Percentiles rank a stretch among this genome's conserved stretches.
phyloP scores from a whole-genome alignment of 2,329 filamentous ascomycete species.

The Penicillium sp. region DNA sequence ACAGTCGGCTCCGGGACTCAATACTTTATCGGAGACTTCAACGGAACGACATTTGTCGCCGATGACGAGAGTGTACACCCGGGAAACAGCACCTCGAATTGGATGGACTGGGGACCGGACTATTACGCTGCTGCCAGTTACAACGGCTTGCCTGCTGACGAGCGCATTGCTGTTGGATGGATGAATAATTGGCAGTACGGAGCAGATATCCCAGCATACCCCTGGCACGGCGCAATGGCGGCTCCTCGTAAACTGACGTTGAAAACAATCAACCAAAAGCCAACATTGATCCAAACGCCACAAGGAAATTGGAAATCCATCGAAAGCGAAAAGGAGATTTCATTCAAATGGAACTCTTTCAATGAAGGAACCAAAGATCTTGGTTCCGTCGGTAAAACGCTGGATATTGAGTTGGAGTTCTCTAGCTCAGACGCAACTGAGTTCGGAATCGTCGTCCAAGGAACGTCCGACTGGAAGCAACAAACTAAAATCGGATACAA shows the following conservation, averaged over 20 bases:
- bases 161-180: conserved; percentile 29
- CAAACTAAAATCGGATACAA: conserved; percentile 35
- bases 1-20: conserved; percentile 35
- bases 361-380: conserved; percentile 18
- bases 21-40: conserved; percentile 34
- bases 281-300: conserved; percentile 22
- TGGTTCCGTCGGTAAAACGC: conserved; percentile 19
- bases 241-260: conserved; percentile 28
- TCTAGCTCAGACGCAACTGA: conserved; percentile 12
- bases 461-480: conserved; percentile 23
- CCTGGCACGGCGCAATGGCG: conserved; percentile 36
- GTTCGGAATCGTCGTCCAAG: conserved; percentile 26
- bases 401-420: conserved; percentile 28
- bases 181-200: conserved; percentile 40
- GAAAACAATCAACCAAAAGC: conserved; percentile 19
- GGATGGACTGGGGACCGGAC: conserved; percentile 36
- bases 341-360: conserved; percentile 8
- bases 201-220: conserved; percentile 23
- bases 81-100: conserved; percentile 26
- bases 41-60: conserved; percentile 30
- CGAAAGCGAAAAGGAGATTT: neutral
- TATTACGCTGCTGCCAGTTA: conserved; percentile 31
- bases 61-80: conserved; percentile 21
- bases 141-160: conserved; percentile 25
- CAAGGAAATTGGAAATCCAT: conserved; percentile 16